A percentile compares a stretch with the other conserved stretches of the same genome.
Evolutionary conservation across 2,329 filamentous ascomycete genomes (phyloP).

Genomic region (Trichoderma brevicompactum): DNA sequence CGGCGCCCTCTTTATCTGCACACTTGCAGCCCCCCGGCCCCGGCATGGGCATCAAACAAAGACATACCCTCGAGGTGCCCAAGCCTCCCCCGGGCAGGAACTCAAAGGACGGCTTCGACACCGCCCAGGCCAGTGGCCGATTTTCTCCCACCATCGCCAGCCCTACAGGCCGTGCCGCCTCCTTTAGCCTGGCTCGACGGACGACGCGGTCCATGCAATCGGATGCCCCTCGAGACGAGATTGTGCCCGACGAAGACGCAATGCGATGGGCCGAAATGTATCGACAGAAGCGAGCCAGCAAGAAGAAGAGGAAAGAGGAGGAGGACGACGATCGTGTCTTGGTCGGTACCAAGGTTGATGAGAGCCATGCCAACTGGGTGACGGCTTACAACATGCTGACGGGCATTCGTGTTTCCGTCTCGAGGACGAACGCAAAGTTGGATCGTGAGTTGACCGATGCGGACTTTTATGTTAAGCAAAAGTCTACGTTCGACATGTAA

Average conservation of each 20-base stretch:
- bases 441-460: conserved; percentile 86
- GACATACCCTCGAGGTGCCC: conserved; percentile 88
- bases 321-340: conserved; percentile 94
- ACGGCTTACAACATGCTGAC: conserved; percentile 99
- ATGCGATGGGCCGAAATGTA: conserved; percentile 91
- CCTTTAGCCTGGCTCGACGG: conserved; percentile 79
- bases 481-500: conserved; percentile 98
- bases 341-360: conserved; percentile 96
- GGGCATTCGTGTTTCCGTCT: conserved; percentile 95
- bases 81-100: conserved; percentile 64
- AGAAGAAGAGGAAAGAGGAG: conserved; percentile 78
- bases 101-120: conserved; percentile 75
- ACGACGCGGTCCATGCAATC: conserved; percentile 85
- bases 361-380: conserved; percentile 95
- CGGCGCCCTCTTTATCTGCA: conserved; percentile 55
- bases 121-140: conserved; percentile 71
- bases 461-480: conserved; percentile 93
- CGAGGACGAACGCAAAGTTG: conserved; percentile 93
- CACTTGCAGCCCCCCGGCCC: conserved; percentile 52
- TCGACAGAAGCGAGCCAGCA: conserved; percentile 87
- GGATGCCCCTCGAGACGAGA: conserved; percentile 80
- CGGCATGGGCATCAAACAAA: conserved; percentile 68
- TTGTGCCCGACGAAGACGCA: conserved; percentile 86
- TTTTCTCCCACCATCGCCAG: conserved; percentile 71
- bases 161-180: conserved; percentile 71